A percentile compares a stretch with the other conserved stretches of the same genome.
Conservation (phyloP, 2,329 filamentous ascomycete genomes). For the Exophiala sideris region DNA sequence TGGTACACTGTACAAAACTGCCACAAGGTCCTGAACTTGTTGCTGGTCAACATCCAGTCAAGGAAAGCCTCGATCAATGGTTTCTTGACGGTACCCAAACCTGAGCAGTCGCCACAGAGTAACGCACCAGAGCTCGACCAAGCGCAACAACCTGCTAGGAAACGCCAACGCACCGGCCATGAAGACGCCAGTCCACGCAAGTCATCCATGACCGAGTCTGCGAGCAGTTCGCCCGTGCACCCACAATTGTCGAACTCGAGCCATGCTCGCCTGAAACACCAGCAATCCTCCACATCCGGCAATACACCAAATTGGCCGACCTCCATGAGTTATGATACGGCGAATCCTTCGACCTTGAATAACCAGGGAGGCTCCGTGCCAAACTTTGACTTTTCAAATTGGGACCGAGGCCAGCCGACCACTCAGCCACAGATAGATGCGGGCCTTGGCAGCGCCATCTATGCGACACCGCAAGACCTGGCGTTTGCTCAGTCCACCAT, state of each 20-base stretch:
- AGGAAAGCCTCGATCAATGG: conserved; percentile 25
- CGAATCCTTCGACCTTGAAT: conserved; percentile 13
- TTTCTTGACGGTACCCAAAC: conserved; percentile 22
- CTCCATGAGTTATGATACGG: conserved; percentile 15
- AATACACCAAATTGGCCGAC: conserved; percentile 21
- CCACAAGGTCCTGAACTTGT: conserved; percentile 35
- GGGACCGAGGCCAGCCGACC: conserved; percentile 23
- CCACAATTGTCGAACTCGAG: conserved; percentile 2
- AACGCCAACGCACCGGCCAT: conserved; percentile 18
- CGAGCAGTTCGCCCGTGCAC: conserved; percentile 17
- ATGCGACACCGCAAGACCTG: conserved; percentile 26
- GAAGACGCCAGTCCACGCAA: conserved; percentile 18
- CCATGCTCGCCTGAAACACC: conserved; percentile 3
- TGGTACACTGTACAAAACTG: conserved; percentile 43
- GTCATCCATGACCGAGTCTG: conserved; percentile 18
- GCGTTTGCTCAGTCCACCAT: conserved; percentile 26
- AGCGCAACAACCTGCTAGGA: conserved; percentile 33
- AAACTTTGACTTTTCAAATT: conserved; percentile 21
- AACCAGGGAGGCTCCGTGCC: conserved; percentile 8
- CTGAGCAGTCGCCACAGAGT: conserved; percentile 18
- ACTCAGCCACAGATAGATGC: conserved; percentile 20
- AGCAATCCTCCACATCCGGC: conserved; percentile 10
- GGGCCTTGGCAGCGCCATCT: conserved; percentile 21
- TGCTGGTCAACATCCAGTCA: conserved; percentile 35
- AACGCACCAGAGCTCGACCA: conserved; percentile 21